Conservation (phyloP, 257 asterid genomes). For the Solanum habrochaites region DNA sequence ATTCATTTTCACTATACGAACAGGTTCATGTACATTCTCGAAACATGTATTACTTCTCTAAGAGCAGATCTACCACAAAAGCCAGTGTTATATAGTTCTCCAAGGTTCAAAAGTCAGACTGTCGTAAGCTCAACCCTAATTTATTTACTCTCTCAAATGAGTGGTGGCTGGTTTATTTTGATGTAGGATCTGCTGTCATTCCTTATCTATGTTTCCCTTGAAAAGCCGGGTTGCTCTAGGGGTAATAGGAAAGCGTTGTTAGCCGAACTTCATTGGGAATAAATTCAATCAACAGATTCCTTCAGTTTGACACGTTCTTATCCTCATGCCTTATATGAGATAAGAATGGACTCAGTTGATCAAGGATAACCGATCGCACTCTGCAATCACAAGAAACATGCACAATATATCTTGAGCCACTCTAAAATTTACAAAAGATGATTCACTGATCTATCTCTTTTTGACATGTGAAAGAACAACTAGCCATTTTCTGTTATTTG, state of each 20-base stretch:
- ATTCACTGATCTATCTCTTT: not conserved
- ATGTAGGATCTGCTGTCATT: not conserved
- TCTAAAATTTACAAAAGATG: not conserved
- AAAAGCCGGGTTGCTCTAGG: not conserved
- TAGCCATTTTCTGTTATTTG: not conserved
- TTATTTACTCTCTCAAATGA: not conserved
- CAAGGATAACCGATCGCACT: not conserved
- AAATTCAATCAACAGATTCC: not conserved
- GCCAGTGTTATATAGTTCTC: not conserved
- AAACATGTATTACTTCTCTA: not conserved
- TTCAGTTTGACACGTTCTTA: not conserved
- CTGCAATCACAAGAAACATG: not conserved
- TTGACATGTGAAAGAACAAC: not conserved
- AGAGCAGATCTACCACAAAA: not conserved
- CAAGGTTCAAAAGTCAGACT: not conserved
- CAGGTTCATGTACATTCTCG: not conserved
- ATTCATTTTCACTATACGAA: not conserved
- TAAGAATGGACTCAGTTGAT: not conserved
- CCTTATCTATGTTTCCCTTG: not conserved
- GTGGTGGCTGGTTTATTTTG: not conserved
- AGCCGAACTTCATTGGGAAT: not conserved
- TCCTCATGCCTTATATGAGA: not conserved
- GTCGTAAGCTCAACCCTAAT: not conserved
- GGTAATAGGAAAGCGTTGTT: not conserved
- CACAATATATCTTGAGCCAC: not conserved